Base-by-base conservation (phyloP, 2,329 filamentous ascomycete genomes). In the Didymella keratinophila region DNA sequence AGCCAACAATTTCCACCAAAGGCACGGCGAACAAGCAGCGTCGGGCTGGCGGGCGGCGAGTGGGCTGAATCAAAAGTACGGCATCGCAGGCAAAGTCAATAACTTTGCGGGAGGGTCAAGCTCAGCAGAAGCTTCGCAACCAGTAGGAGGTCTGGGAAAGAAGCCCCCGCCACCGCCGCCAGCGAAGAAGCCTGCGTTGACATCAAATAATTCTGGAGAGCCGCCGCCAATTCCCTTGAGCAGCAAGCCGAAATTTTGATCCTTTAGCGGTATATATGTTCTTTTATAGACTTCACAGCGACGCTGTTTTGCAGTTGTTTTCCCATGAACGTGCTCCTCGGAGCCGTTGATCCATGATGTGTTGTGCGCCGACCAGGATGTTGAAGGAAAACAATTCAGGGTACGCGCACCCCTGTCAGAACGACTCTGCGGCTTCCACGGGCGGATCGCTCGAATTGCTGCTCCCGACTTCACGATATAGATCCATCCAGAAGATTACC, bases 1-100 rank as follows among this genome's bases (percentile, higher is more conserved):
- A 36, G 84, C 84, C 37, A 88, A 86, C 61, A 89, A 89, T 69
- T 90, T 92, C 73, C 86, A 87, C 14, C 86, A 91, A 71, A 79
- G 88, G 27, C 88, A 92, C 67, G 86, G 88, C 3, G 88, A 89
- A 18, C 87, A 91, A 71, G 84, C 90, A 6, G 83, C 85, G 1
- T 78, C 84, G 6, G 88, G 88, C 0, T 81, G 83, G 67, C 79
- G 82, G 68, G 82, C 81, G 20, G 87, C 87, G 4, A 85, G 83
- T 60, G 79, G 78, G 1, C 66, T 88, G 54, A 85, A 87, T 53
- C 83, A 88, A 69, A 88, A 86, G 70, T 89, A 89, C 65, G 85
- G 84, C 3, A 77, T 87, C 49, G 73, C 78, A 5, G 77, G 81
- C 16, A 79, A 78, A 28, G 74, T 85, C 47, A 83, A 82, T 61